Base-by-base conservation (phyloP, 495 filamentous ascomycete genomes). In the Glarea lozoyensis region DNA sequence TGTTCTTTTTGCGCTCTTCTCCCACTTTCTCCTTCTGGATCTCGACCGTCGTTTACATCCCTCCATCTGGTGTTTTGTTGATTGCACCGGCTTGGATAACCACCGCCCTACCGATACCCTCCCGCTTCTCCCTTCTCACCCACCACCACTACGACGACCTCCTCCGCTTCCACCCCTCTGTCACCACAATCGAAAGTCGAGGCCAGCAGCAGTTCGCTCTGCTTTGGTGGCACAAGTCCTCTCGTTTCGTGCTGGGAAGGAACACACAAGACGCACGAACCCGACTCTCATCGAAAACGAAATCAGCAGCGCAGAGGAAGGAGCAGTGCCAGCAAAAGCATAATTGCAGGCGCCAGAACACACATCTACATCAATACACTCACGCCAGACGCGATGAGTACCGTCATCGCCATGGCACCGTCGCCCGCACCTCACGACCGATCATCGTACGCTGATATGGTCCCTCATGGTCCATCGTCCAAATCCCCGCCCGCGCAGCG, bases 351-450 rank as follows among this genome's bases (percentile, higher is more conserved):
- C 35, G 25, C 16, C 40, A 42, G 29, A 16, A 16, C 18, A 10
- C n/a, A 25, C 10, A 32, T 22, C 16, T 24, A 41, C 10, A n/a
- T 9, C 20, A 19, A 4, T 25, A n/a, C 21, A 12, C 32, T 34
- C 16, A 10, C 36, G n/a, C 36, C 27, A 46, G 22, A 48, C 63
- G 73, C 48, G 57, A 77, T 77, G 73, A 75, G 72, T 57, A 67
- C 72, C 57, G 73, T 70, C 47, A 67, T 77, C 60, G 72, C 73
- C 36, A 75, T 77, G 72, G 72, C 70, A 50, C 69, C 70, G 39
- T 75, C 73, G 37, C 73, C 72, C 48, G 73, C 73, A 60, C 73
- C 72, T 46, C 69, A 75, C 61, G 73, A 77, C 48, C 62, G 70
- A 57, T 64, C 70, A 23, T 65, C 65, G 29, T 68, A 58, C 17